Conservation (phyloP, 148 eudicot genomes). For the Simmondsia chinensis region DNA sequence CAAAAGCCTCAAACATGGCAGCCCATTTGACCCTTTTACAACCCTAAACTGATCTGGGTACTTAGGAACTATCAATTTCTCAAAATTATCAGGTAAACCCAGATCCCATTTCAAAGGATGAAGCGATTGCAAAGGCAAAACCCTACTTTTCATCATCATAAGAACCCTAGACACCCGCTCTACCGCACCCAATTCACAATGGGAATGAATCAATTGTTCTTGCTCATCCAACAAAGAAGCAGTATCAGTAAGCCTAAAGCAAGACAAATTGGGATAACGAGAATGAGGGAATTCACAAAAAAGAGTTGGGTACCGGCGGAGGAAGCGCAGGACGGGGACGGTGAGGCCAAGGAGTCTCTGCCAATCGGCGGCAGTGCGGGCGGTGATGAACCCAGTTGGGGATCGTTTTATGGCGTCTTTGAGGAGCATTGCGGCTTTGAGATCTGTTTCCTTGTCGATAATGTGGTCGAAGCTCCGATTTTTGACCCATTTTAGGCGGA, state of each 20-base stretch:
- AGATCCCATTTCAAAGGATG: conserved; percentile 74
- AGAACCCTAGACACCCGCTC: conserved; percentile 51
- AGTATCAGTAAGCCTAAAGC: conserved; percentile 57
- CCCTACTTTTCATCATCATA: conserved; percentile 56
- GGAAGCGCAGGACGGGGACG: conserved; percentile 73
- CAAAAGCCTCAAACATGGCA: conserved; percentile 42
- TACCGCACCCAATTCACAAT: conserved; percentile 35
- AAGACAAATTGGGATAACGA: conserved; percentile 60
- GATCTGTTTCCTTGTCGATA: conserved; percentile 75
- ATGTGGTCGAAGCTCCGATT: conserved; percentile 72
- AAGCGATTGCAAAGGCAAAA: conserved; percentile 39
- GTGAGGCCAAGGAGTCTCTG: conserved; percentile 77
- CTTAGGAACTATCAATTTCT: conserved; percentile 32
- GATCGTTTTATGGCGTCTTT: conserved; percentile 74
- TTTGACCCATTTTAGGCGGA: conserved; percentile 86
- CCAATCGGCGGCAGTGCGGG: conserved; percentile 48
- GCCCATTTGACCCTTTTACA: conserved; percentile 42
- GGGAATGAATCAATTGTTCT: conserved; percentile 30
- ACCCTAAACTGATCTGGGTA: conserved; percentile 51
- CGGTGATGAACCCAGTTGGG: conserved; percentile 48
- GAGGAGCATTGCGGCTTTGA: conserved; percentile 77
- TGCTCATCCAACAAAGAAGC: conserved; percentile 44
- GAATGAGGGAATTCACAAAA: conserved; percentile 79
- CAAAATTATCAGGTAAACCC: conserved; percentile 80
- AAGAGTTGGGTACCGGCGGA: conserved; percentile 79